phyloP scores from a whole-genome alignment of 2,329 filamentous ascomycete species.

The Hortaea werneckii region DNA sequence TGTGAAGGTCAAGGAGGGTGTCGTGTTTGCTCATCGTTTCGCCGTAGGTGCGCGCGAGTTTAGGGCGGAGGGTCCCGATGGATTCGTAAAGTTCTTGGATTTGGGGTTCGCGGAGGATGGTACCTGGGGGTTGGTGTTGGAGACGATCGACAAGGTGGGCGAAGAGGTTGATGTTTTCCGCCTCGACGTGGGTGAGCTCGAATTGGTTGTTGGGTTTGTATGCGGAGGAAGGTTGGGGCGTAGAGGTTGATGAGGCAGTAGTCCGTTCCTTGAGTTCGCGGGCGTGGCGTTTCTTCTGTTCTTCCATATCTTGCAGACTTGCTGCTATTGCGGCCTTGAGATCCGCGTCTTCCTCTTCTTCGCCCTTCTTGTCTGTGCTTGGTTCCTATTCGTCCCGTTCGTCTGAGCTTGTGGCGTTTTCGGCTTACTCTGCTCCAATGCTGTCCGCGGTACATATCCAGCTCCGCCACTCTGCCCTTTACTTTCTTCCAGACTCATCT shows the following conservation, averaged over 20 bases:
- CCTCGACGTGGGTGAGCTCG: slow-evolving; percentile 84
- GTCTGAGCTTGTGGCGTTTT: slow-evolving; percentile 23
- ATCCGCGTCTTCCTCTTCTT: slow-evolving; percentile 71
- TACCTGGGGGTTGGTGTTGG: slow-evolving; percentile 89
- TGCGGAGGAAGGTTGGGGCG: slow-evolving; percentile 23
- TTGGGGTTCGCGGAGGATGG: slow-evolving; percentile 90
- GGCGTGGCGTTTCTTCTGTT: slow-evolving; percentile 87
- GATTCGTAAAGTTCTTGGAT: slow-evolving; percentile 98
- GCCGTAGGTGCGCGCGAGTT: slow-evolving; percentile 88
- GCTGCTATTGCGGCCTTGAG: slow-evolving; percentile 91
- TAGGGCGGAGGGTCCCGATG: slow-evolving; percentile 85
- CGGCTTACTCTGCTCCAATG: slow-evolving; percentile 12
- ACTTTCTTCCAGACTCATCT: slow-evolving; percentile 94
- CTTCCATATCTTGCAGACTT: slow-evolving; percentile 91
- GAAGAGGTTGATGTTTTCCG: slow-evolving; percentile 96
- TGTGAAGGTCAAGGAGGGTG: slow-evolving; percentile 83
- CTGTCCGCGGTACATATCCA: slow-evolving; percentile 58
- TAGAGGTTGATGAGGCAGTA: slow-evolving; percentile 29
- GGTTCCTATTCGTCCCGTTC: slow-evolving; percentile 12
- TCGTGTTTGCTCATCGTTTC: slow-evolving; percentile 99
- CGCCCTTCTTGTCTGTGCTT: not conserved
- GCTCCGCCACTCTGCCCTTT: slow-evolving; percentile 56
- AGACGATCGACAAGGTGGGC: slow-evolving; percentile 86
- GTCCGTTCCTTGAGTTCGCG: slow-evolving; percentile 69
- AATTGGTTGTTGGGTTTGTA: slow-evolving; percentile 80